phyloP scores from a whole-genome alignment of 2,329 filamentous ascomycete species.

The Cercospora beticola region DNA sequence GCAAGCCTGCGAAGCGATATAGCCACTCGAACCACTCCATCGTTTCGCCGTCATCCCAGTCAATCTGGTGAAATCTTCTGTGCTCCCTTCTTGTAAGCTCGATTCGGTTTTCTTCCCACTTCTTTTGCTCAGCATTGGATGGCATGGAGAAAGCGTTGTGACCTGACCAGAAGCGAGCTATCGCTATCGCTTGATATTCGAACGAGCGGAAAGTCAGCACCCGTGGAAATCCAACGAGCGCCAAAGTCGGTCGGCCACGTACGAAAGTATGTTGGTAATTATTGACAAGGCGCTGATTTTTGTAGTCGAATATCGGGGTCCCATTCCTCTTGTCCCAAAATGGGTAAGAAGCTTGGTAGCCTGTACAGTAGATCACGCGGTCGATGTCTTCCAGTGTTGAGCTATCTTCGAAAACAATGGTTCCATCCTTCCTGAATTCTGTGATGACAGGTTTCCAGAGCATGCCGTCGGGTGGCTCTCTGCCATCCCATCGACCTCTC shows the following conservation, averaged over 20 bases:
- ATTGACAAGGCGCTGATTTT: conserved; percentile 44
- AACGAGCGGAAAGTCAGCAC: conserved; percentile 56
- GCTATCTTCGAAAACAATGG: conserved; percentile 34
- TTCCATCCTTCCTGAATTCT: conserved; percentile 39
- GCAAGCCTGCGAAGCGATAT: conserved; percentile 53
- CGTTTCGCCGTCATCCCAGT: conserved; percentile 55
- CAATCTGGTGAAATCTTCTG: conserved; percentile 54
- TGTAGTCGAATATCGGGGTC: conserved; percentile 52
- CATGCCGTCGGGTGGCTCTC: conserved; percentile 49
- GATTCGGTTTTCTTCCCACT: conserved; percentile 50
- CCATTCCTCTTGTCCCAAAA: conserved; percentile 54
- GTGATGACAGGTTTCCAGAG: conserved; percentile 56
- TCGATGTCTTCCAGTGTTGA: conserved; percentile 31
- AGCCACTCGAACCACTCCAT: conserved; percentile 49
- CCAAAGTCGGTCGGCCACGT: conserved; percentile 50
- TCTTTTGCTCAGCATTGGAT: conserved; percentile 42
- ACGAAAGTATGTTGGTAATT: conserved; percentile 58
- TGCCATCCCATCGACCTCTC: conserved; percentile 53
- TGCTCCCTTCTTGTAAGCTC: conserved; percentile 35
- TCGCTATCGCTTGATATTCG: conserved; percentile 57
- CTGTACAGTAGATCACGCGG: conserved; percentile 38
- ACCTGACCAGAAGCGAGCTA: conserved; percentile 51
- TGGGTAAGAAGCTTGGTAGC: conserved; percentile 46
- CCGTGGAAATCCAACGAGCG: conserved; percentile 54
- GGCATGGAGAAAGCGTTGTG: conserved; percentile 46